Base-by-base conservation (phyloP, 148 eudicot species). In the Tetragonia tetragonoides region DNA sequence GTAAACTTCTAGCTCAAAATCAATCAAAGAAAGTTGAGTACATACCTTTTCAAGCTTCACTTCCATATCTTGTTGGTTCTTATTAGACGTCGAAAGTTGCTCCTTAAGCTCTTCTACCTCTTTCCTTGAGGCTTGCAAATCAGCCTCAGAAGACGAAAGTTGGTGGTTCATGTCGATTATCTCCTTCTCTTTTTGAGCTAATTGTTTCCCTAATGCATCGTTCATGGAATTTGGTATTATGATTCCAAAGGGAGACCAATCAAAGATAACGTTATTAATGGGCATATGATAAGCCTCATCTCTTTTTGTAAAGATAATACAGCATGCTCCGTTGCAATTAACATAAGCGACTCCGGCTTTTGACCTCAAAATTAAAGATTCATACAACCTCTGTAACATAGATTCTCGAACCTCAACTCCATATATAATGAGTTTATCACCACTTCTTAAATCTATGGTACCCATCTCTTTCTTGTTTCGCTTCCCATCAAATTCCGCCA, bases 1-100 rank as follows among this genome's bases (percentile, higher is more conserved):
- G 10, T 74, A 74, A 14, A 78, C 34, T 37, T 82, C 79, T 51
- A 82, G 53, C 68, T 78, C 79, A 15, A 82, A 82, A 47, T 74
- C 81, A 40, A 78, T 60, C 72, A 74, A 74, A 61, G 75, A 73
- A 34, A 82, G 66, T 38, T 57, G 68, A 68, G 47, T 49, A 34
- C 53, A 39, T 18, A 66, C 78, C 61, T 82, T 70, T 68, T 73
- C 74, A 21, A 82, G 9, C 11, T 82, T 68, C 37, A 46, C 54
- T 41, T 49, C 61, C 81, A 78, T 51, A 3, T 78, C 79, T 39
- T 81, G 66, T 20, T 47, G 23, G 8, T 46, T 65, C 75, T 70
- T 62, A 11, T 61, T 10, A 42, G 56, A 60, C 10, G 18, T 20
- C 37, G 46, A n/a, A 59, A 40, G 51, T 57, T 74, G 77, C 38